These are phyloP conservation scores for Stipa capillata DNA, from an alignment of 176 grass and related monocot species.

Conservation along the genomic window DNA sequence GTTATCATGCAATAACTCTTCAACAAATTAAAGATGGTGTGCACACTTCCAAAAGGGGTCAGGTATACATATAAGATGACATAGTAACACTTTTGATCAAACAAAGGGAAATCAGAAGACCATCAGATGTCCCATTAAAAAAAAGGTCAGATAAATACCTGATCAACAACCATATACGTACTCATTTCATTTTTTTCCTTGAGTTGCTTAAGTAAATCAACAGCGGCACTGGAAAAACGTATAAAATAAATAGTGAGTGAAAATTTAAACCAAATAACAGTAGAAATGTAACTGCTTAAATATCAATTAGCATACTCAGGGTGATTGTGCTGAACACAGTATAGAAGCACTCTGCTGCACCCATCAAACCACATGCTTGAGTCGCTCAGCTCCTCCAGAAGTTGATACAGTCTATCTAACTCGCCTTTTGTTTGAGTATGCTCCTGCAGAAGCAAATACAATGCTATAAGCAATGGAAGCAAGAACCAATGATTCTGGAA, in stretches of 20 bases:
- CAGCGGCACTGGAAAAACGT: constrained; percentile 43
- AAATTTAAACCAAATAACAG: constrained; percentile 20
- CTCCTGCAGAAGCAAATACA: constrained; percentile 48
- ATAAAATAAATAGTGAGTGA: constrained; percentile 15
- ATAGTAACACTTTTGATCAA: constrained; percentile 7
- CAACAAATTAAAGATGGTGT: constrained; percentile 8
- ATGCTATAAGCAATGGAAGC: constrained; percentile 16
- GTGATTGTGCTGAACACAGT: constrained; percentile 60
- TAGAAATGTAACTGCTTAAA: constrained; percentile 24
- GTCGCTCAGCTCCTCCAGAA: constrained; percentile 60
- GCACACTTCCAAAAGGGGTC: background rate
- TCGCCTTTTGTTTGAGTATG: constrained; percentile 68
- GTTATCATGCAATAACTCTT: constrained; percentile 18
- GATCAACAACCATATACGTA: constrained; percentile 62
- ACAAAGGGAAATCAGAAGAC: constrained; percentile 2
- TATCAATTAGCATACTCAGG: constrained; percentile 51
- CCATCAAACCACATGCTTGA: constrained; percentile 74
- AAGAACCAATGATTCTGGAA: background rate
- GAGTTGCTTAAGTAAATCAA: constrained; percentile 70
- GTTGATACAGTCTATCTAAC: constrained; percentile 56
- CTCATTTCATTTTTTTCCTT: constrained; percentile 58
- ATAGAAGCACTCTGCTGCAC: constrained; percentile 61
- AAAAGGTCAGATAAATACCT: constrained; percentile 35
- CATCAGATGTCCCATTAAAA: background rate
- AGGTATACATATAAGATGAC: constrained; percentile 6